Percentiles rank a stretch among this genome's conserved stretches.
phyloP scores from a whole-genome alignment of 352 stramenopile genomes.

The Globisporangium nunn region DNA sequence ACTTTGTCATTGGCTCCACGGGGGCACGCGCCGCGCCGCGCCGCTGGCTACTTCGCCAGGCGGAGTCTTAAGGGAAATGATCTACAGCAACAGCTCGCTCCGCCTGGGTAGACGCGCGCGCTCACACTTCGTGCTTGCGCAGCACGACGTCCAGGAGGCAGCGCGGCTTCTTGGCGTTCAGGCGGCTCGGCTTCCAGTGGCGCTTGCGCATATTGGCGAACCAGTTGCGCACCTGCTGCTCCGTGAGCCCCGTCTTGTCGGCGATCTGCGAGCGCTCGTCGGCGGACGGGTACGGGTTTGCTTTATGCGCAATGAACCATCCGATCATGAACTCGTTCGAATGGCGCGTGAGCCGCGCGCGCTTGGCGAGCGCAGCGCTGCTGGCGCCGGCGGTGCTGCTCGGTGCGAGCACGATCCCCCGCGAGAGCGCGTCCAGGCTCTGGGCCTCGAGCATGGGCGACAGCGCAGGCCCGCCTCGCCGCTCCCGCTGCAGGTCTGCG shows the following conservation, averaged over 20 bases:
- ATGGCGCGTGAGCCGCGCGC: conserved; percentile 50
- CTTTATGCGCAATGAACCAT: conserved; percentile 84
- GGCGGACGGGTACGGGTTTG: conserved; percentile 72
- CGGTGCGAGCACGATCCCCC: conserved; percentile 21
- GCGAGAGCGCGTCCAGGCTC: conserved; percentile 27
- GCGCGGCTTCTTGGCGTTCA: conserved; percentile 68
- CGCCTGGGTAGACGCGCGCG: background rate
- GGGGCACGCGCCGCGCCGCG: background rate
- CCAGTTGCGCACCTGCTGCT: conserved; percentile 86
- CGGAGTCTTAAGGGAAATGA: background rate
- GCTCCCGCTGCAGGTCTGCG: conserved; percentile 14
- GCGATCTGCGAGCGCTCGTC: conserved; percentile 64
- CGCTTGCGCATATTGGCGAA: conserved; percentile 88
- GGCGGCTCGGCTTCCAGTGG: conserved; percentile 76
- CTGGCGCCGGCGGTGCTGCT: background rate
- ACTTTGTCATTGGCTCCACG: background rate
- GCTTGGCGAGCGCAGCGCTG: conserved; percentile 21
- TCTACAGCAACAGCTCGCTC: background rate
- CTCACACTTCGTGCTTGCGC: conserved; percentile 43
- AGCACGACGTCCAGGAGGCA: conserved; percentile 74
- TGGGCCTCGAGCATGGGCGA: conserved; percentile 28
- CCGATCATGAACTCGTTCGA: conserved; percentile 84
- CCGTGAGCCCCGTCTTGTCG: conserved; percentile 51
- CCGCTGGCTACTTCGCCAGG: background rate
- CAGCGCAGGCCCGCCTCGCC: conserved; percentile 19